Base-by-base conservation (phyloP, 139 green algal species). In the Eudorina sp. region DNA sequence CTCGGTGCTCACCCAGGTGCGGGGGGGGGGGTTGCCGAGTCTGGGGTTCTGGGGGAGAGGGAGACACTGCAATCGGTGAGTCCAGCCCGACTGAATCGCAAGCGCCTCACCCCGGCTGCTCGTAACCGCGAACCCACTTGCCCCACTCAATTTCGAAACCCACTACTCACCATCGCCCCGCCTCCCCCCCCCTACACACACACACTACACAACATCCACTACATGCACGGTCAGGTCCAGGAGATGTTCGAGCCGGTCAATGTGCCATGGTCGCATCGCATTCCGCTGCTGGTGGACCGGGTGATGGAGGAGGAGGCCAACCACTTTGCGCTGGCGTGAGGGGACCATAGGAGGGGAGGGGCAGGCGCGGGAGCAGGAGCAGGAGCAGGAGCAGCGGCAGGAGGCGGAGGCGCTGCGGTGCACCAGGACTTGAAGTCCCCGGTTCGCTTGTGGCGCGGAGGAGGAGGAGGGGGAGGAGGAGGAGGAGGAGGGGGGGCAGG, bases 1-100 rank as follows among this genome's bases (percentile, higher is more conserved):
- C 88, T 94, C 90, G 45, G 92, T 96, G 36, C 89, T 97, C n/a
- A 90, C 66, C 2, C 89, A 94, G 89, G 92, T 94, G 45, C 0
- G 70, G 19, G 14, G 19, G 75, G 38, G 45, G n/a, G 70, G 83
- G 29, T 40, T 74, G 66, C n/a, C n/a, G 31, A 7, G 68, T 46
- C 8, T 29, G 58, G 78, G 58, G 31, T 73, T 36, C 4, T n/a
- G n/a, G n/a, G n/a, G n/a, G n/a, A n/a, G n/a, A n/a, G n/a, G n/a
- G n/a, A n/a, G n/a, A n/a, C n/a, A n/a, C n/a, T n/a, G n/a, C n/a
- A n/a, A n/a, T n/a, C n/a, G n/a, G n/a, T n/a, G n/a, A n/a, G n/a
- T n/a, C n/a, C n/a, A n/a, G n/a, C n/a, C n/a, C n/a, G n/a, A n/a
- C n/a, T n/a, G n/a, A n/a, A n/a, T n/a, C n/a, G n/a, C n/a, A n/a